Evolutionary conservation across 2,329 filamentous ascomycete genomes (phyloP), one percentile per base, ranked within the genome.

Genomic region (Aspergillus sp.): DNA sequence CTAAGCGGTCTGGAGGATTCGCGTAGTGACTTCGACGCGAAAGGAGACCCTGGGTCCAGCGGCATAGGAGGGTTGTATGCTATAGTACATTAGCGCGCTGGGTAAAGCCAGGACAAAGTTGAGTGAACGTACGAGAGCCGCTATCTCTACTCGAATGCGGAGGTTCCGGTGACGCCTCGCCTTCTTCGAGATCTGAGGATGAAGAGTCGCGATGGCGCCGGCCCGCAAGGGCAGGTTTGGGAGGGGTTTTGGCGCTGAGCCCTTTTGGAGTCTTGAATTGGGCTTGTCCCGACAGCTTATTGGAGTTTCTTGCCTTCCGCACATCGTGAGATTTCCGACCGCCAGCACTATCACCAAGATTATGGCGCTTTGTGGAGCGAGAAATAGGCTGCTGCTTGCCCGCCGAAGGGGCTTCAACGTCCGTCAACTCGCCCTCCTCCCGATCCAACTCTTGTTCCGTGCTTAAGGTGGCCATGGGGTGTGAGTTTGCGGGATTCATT

Each of bases 391-490:
- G 30, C 5, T 48, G 8, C 11, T 43, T 45, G 8, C 23, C 48
- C 19, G 50, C 23, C 7, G 25, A 31, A 15, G 46, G 48, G 9
- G 84, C 82, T 68, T 89, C 87, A 19, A 83, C 85, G 68, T 94
- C 91, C 65, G 87, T 91, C 31, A 95, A 74, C 74, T 96, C 92
- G 17, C 90, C 91, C 69, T 96, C 91, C 70, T 95, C 91, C 59
- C 79, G 79, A 60, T 84, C 82, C 58, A 75, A 74, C 50, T 81
- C 73, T 53, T 74, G 66, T 31, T 74, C 70, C 17, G 74, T 70
- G 31, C 65, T 64, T 11, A 75, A 50, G 53, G 72, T 72, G 17
- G 45, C 31, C n/a, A 48, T 48, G 19, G 30, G 60, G 54, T 60
- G 64, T 17, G 55, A 38, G 48, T 62, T 53, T n/a, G 56, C 50